phyloP scores from a whole-genome alignment of 2,329 filamentous ascomycete genomes.

The Zopfia rhizophila region DNA sequence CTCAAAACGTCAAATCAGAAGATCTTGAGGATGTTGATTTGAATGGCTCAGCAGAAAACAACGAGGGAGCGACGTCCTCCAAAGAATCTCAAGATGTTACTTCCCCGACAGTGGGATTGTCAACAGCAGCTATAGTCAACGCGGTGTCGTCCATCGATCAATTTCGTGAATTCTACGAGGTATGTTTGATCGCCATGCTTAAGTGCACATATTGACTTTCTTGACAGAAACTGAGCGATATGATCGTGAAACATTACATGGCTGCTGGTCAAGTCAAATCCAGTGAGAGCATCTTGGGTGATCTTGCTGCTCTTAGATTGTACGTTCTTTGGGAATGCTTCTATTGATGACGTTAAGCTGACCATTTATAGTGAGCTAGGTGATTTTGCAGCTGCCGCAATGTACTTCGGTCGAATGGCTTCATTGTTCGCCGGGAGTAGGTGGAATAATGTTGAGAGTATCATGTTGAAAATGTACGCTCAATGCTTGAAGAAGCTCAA shows the following conservation, averaged over 20 bases:
- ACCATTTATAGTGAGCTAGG: constrained; percentile 62
- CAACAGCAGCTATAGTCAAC: constrained; percentile 38
- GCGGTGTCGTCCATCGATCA: constrained; percentile 49
- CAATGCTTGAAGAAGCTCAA: constrained; percentile 81
- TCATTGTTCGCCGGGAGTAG: constrained; percentile 80
- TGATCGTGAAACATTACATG: constrained; percentile 83
- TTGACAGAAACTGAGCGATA: constrained; percentile 83
- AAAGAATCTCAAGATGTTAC: constrained; percentile 11
- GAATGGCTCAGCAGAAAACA: constrained; percentile 30
- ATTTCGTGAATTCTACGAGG: constrained; percentile 56
- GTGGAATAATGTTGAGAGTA: constrained; percentile 83
- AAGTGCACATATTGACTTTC: constrained; percentile 52
- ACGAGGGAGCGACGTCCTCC: background rate
- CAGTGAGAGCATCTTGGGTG: constrained; percentile 79
- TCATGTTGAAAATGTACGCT: constrained; percentile 86
- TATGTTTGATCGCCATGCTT: constrained; percentile 17
- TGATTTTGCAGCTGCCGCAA: constrained; percentile 78
- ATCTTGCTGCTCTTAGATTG: constrained; percentile 87
- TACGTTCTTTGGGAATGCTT: constrained; percentile 30
- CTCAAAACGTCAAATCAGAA: constrained; percentile 29
- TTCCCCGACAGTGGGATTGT: constrained; percentile 40
- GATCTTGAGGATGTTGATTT: constrained; percentile 53
- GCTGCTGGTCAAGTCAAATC: constrained; percentile 82
- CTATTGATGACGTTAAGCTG: constrained; percentile 7
- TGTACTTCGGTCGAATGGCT: constrained; percentile 81